Evolutionary conservation across 805 yeast species (phyloP).

Genomic region (Candida nemodendra): DNA sequence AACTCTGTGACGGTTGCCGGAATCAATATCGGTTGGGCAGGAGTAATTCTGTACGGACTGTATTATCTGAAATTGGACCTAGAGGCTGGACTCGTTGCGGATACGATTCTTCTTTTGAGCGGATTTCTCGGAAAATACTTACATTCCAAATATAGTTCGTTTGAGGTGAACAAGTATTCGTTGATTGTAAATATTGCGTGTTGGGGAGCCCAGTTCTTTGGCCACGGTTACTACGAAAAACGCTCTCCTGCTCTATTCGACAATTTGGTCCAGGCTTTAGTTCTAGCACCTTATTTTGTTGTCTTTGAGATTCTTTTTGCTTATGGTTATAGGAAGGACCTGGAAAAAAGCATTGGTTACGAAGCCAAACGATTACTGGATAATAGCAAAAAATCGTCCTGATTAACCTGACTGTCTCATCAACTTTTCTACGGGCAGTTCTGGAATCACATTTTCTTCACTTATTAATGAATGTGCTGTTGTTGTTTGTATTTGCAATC

Average conservation of each 20-base stretch:
- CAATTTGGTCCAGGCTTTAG: constrained; percentile 78
- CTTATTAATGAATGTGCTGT: no score
- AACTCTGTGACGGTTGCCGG: constrained; percentile 18
- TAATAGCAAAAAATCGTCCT: no score
- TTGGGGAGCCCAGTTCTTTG: constrained; percentile 86
- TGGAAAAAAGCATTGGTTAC: constrained; percentile 49
- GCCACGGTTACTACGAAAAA: constrained; percentile 80
- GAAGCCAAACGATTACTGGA: constrained; percentile 41
- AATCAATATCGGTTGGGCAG: constrained; percentile 45
- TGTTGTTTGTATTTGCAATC: no score
- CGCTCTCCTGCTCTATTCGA: constrained; percentile 87
- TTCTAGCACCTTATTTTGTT: constrained; percentile 89
- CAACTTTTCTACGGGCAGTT: no score
- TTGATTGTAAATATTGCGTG: constrained; percentile 47
- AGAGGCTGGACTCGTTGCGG: constrained; percentile 44
- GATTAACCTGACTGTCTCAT: no score
- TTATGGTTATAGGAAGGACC: constrained; percentile 57
- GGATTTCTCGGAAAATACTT: constrained; percentile 15
- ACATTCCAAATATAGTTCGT: constrained; percentile 10
- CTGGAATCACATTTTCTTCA: no score
- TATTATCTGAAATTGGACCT: constrained; percentile 63
- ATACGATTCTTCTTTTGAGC: constrained; percentile 34
- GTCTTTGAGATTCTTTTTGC: constrained; percentile 70
- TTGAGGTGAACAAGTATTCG: constrained; percentile 32
- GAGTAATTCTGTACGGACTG: constrained; percentile 47